Evolutionary conservation across 352 stramenopile genomes (phyloP).

Genomic region (Phytophthora citrophthora): DNA sequence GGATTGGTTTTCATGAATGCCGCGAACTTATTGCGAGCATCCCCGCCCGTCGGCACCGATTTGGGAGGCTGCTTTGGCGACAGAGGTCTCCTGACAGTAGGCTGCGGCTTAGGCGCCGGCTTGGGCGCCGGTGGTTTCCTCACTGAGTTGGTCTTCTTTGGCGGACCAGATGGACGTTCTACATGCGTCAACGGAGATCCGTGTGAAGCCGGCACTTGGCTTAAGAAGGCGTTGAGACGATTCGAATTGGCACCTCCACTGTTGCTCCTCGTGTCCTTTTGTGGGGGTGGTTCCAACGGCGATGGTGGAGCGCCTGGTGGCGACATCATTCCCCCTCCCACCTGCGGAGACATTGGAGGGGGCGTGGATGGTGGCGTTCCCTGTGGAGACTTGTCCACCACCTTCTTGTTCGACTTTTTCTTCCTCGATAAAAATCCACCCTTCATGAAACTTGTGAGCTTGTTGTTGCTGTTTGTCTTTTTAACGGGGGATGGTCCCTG

Average conservation of each 20-base stretch:
- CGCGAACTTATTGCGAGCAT: constrained; percentile 80
- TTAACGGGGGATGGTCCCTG: constrained; percentile 62
- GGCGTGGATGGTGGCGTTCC: constrained; percentile 71
- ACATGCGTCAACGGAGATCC: constrained; percentile 66
- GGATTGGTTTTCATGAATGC: constrained; percentile 84
- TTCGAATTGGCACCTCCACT: constrained; percentile 61
- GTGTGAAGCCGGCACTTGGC: constrained; percentile 67
- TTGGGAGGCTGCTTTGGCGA: constrained; percentile 37
- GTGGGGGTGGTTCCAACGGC: constrained; percentile 29
- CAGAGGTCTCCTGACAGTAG: constrained; percentile 24
- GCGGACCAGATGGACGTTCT: constrained; percentile 60
- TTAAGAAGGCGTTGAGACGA: constrained; percentile 80
- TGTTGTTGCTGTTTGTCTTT: constrained; percentile 70
- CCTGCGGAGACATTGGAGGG: constrained; percentile 56
- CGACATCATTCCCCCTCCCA: constrained; percentile 38
- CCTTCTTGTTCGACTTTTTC: constrained; percentile 58
- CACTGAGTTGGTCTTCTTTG: constrained; percentile 49
- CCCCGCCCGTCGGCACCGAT: constrained; percentile 19
- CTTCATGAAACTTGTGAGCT: constrained; percentile 85
- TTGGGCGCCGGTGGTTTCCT: constrained; percentile 45
- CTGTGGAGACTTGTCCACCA: constrained; percentile 41
- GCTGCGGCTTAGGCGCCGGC: constrained; percentile 18
- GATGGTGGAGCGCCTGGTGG: constrained; percentile 32
- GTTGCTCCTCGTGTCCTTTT: constrained; percentile 45
- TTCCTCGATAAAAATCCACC: constrained; percentile 76